Evolutionary conservation across 257 asterid genomes (phyloP).

Genomic region (Primulina eburnea): DNA sequence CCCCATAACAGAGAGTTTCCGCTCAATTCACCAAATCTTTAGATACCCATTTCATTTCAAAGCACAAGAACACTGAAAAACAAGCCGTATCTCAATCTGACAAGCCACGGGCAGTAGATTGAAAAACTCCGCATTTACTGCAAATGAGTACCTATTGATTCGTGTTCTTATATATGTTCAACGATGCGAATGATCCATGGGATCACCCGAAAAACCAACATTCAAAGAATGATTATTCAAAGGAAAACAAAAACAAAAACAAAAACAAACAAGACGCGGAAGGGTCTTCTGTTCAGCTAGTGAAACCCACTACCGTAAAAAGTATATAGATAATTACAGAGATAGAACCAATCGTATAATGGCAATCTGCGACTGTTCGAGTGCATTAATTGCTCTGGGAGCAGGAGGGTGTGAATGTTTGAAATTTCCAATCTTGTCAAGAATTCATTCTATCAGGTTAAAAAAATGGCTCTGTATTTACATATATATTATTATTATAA

Average conservation of each 20-base stretch:
- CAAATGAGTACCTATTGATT: constrained; percentile 13
- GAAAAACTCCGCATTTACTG: constrained; percentile 29
- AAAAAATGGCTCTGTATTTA: not conserved
- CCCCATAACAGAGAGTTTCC: constrained; percentile 42
- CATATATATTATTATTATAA: too few species aligned
- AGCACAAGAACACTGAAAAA: not conserved
- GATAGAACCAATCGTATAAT: constrained; percentile 23
- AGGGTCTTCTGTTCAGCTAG: constrained; percentile 28
- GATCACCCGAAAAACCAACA: constrained; percentile 15
- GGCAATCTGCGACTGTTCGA: constrained; percentile 16
- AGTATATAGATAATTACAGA: constrained; percentile 14
- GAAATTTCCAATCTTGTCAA: not conserved
- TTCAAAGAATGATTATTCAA: constrained; percentile 4
- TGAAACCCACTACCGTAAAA: constrained; percentile 1
- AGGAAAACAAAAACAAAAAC: not conserved
- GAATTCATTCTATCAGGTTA: not conserved
- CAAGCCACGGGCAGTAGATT: constrained; percentile 10
- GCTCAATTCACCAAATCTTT: constrained; percentile 14
- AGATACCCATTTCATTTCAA: constrained; percentile 22
- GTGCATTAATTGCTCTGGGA: constrained; percentile 36
- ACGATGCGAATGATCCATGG: constrained; percentile 11
- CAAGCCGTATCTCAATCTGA: constrained; percentile 1
- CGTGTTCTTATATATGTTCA: not conserved
- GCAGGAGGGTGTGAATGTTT: not conserved
- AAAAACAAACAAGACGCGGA: not conserved